These are phyloP conservation scores for Cicer pinnatifidum DNA, from an alignment of 306 rosid species.

Conservation along the genomic window DNA sequence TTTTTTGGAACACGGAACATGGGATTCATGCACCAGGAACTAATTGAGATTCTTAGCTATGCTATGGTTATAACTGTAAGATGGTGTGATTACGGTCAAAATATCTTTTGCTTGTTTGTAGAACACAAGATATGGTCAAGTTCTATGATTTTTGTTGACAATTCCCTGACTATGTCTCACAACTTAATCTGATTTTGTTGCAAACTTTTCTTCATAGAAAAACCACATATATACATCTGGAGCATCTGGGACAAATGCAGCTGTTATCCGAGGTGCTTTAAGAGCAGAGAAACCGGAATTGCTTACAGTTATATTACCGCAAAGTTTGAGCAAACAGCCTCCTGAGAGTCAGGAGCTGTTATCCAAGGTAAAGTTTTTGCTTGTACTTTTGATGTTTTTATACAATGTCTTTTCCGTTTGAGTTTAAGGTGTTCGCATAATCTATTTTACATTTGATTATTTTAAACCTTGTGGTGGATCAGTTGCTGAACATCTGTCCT, in stretches of 20 bases:
- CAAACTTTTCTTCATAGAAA: slow-evolving; percentile 63
- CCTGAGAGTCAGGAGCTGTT: slow-evolving; percentile 99
- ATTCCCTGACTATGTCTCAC: slow-evolving; percentile 10
- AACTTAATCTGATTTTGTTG: slow-evolving; percentile 40
- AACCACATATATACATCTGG: slow-evolving; percentile 97
- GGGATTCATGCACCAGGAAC: slow-evolving; percentile 99
- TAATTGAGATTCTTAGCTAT: slow-evolving; percentile 98
- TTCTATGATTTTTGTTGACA: slow-evolving; percentile 33
- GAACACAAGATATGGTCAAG: slow-evolving; percentile 37
- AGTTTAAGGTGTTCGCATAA: slow-evolving; percentile 9
- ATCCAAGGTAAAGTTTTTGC: slow-evolving; percentile 73
- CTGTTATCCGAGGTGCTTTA: slow-evolving; percentile 98
- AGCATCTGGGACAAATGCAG: slow-evolving; percentile 99
- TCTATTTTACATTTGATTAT: slow-evolving; percentile 6
- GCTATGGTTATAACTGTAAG: slow-evolving; percentile 99
- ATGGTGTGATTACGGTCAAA: slow-evolving; percentile 36
- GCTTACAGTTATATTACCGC: slow-evolving; percentile 97
- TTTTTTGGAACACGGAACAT: slow-evolving; percentile 97
- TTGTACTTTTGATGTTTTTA: slow-evolving; percentile 8
- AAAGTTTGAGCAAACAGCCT: slow-evolving; percentile 91
- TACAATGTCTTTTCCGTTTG: slow-evolving; percentile 37
- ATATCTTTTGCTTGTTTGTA: slow-evolving; percentile 40
- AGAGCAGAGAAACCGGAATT: slow-evolving; percentile 98
- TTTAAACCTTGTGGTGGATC: slow-evolving; percentile 11
- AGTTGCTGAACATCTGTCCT: slow-evolving; percentile 12